phyloP scores from a whole-genome alignment of 176 grass and related monocot species.

The Eleusine coracana region DNA sequence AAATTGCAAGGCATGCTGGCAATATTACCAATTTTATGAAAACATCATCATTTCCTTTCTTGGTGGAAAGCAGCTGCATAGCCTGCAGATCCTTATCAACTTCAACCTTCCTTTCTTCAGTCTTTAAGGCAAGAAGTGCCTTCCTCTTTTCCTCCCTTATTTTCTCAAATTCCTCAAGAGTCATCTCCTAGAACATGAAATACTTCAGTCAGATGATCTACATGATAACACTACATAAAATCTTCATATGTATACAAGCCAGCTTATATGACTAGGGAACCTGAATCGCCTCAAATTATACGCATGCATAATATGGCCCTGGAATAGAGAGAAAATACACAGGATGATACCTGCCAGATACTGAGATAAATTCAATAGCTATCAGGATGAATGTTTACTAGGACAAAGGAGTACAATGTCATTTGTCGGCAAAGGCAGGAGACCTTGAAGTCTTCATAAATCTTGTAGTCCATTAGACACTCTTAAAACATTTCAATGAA shows the following conservation, averaged over 20 bases:
- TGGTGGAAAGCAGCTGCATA: constrained; percentile 75
- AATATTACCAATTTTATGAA: constrained; percentile 78
- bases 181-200: constrained; percentile 78
- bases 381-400: neutral
- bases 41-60: constrained; percentile 69
- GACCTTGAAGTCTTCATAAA: neutral
- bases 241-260: neutral
- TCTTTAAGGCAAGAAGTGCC: constrained; percentile 65
- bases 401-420: neutral
- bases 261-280: neutral
- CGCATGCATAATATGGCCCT: neutral
- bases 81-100: constrained; percentile 81
- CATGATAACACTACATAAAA: neutral
- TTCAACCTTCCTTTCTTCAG: constrained; percentile 92
- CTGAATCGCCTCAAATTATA: neutral
- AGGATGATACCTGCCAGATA: neutral
- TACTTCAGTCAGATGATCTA: neutral
- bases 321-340: neutral
- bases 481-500: neutral
- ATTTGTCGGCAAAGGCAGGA: neutral
- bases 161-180: constrained; percentile 96
- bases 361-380: neutral
- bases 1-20: constrained; percentile 1
- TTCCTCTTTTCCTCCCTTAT: constrained; percentile 84
- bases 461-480: neutral